phyloP scores from a whole-genome alignment of 2,329 filamentous ascomycete species.

The Penicillium sp. region DNA sequence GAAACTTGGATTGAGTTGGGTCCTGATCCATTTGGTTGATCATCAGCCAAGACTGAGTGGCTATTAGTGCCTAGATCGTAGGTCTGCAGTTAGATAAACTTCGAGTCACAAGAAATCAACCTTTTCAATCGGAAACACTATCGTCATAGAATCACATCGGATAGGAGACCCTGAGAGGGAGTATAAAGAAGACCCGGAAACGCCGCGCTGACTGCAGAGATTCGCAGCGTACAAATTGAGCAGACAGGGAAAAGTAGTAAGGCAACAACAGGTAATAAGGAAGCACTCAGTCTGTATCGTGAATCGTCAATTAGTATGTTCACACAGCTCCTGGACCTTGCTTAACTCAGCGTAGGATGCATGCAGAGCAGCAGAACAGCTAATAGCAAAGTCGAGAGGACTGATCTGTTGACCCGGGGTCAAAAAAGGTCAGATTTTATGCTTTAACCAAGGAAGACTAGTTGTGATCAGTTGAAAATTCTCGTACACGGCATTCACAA shows the following conservation, averaged over 20 bases:
- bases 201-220: slow-evolving; percentile 12
- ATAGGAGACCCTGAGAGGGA: background rate
- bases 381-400: background rate
- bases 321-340: background rate
- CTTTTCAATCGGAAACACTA: slow-evolving; percentile 11
- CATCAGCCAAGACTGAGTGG: slow-evolving; percentile 1
- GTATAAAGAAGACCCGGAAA: background rate
- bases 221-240: slow-evolving; percentile 8
- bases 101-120: background rate
- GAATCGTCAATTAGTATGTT: slow-evolving; percentile 11
- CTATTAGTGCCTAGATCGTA: slow-evolving; percentile 13
- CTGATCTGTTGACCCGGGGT: background rate
- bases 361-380: background rate
- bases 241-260: background rate
- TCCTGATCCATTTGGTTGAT: background rate
- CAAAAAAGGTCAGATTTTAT: background rate
- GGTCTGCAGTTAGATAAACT: slow-evolving; percentile 4
- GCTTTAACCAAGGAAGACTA: slow-evolving; percentile 20
- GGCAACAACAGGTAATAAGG: background rate
- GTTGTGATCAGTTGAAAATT: background rate
- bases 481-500: background rate
- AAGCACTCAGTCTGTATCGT: slow-evolving; percentile 8
- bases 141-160: slow-evolving; percentile 9
- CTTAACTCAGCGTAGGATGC: background rate
- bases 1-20: background rate